A percentile compares a stretch with the other conserved stretches of the same genome.
phyloP scores from a whole-genome alignment of 805 yeast species.

The Candida wancherniae region DNA sequence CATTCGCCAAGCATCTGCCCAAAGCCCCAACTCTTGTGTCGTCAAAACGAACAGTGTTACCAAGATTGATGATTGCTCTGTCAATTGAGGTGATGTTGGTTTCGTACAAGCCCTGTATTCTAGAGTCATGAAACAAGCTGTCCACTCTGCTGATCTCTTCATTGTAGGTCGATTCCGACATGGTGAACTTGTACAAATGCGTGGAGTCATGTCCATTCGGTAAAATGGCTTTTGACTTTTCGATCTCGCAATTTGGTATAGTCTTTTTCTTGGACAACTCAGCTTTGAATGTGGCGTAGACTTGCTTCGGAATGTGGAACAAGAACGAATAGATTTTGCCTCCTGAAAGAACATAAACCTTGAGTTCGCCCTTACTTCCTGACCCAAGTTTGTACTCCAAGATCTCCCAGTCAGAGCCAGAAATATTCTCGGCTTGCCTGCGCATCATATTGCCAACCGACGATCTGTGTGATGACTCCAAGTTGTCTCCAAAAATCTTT shows the following conservation, averaged over 20 bases:
- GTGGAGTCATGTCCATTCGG: slow-evolving; percentile 63
- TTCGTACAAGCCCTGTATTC: slow-evolving; percentile 71
- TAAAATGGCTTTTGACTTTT: slow-evolving; percentile 53
- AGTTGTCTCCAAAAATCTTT: slow-evolving; percentile 69
- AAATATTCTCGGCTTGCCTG: slow-evolving; percentile 73
- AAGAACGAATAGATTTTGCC: slow-evolving; percentile 69
- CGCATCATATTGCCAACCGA: slow-evolving; percentile 66
- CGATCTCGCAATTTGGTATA: slow-evolving; percentile 51
- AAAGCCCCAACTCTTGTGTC: slow-evolving; percentile 73
- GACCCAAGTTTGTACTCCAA: slow-evolving; percentile 60
- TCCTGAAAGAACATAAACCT: slow-evolving; percentile 64
- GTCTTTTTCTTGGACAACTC: slow-evolving; percentile 35
- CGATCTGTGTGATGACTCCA: slow-evolving; percentile 49
- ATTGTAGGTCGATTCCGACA: slow-evolving; percentile 61
- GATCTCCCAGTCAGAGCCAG: slow-evolving; percentile 81
- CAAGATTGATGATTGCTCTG: slow-evolving; percentile 74
- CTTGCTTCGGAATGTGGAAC: slow-evolving; percentile 67
- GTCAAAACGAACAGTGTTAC: slow-evolving; percentile 66
- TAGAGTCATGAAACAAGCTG: slow-evolving; percentile 58
- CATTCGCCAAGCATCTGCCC: slow-evolving; percentile 79
- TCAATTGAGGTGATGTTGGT: slow-evolving; percentile 62
- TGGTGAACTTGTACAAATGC: slow-evolving; percentile 54
- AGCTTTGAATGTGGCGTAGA: slow-evolving; percentile 63
- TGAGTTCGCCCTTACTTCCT: slow-evolving; percentile 64
- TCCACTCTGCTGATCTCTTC: slow-evolving; percentile 55